Base-by-base conservation (phyloP, 345 rosid species). In the Populus nigra region DNA sequence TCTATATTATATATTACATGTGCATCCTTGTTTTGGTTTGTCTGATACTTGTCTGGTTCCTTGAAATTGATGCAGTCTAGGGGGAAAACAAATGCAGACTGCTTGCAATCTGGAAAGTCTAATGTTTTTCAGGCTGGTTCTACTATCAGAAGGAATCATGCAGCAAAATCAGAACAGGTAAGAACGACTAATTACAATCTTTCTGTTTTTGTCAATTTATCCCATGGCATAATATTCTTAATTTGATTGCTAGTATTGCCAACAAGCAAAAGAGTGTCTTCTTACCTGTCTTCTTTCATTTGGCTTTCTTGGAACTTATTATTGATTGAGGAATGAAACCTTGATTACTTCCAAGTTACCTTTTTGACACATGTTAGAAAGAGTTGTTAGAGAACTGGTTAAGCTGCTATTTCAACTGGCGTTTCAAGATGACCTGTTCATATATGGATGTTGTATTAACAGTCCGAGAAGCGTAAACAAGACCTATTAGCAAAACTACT, bases 381-480 rank as follows among this genome's bases (percentile, higher is more conserved):
- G 29, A 59, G 6, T n/a, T 1, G 27, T 59, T 59, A 59, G 65
- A 38, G 10, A 76, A 41, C 20, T 76, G n/a, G 53, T 62, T 11
- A 7, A 15, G 72, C n/a, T 29, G 65, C 67, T 61, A 74, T 43
- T 45, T 31, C 6, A 5, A n/a, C 22, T 62, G 13, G 23, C 1
- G 22, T 18, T 16, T 67, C 38, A 31, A 3, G 43, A 31, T 31
- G 23, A 67, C 43, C 23, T 67, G 22, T 36, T 69, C 35, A 69
- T 39, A 38, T 0, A n/a, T 23, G 23, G 70, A 33, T 68, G 63
- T 79, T 71, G 49, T 72, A 53, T 77, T 82, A 62, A n/a, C 88
- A 95, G 99, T 91, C 94, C 22, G 98, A 86, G 89, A 90, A 84
- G 90, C 89, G 90, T n/a, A 93, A 89, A 77, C 86, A 82, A 72